Evolutionary conservation across 2,329 filamentous ascomycete species (phyloP), one percentile per base, ranked within the genome.

Genomic region (Xylaria sp.): DNA sequence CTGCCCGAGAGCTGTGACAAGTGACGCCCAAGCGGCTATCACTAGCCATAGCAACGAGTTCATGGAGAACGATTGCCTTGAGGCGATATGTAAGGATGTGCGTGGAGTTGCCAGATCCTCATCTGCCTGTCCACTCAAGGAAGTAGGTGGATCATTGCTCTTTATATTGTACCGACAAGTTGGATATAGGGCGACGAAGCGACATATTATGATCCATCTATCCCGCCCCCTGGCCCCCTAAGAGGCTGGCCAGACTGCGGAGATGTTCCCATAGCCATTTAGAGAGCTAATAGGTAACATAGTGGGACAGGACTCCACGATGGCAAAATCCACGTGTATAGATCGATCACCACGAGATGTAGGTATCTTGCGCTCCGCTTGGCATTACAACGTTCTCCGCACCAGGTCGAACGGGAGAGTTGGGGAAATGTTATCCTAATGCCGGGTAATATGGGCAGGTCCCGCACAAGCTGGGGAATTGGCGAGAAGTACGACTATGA

Each of bases 1-100:
- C 60, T 78, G 77, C 53, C 77, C 77, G 3, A 79, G 73, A 13
- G 73, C 76, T n/a, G 63, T 42, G 51, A 60, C 56, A 48, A 72
- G 65, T 6, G 65, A 66, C 17, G 61, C 65, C 63, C 69, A 71
- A 26, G 54, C 42, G 40, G 66, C 57, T n/a, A 71, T 36, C n/a
- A 53, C 48, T 7, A 69, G 58, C 69, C 64, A 69, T 17, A 53
- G 13, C 20, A 69, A 33, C 38, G 48, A 36, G 20, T 42, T 17
- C 69, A 71, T 71, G 10, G 51, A 17, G 48, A 26, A 53, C 20
- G 23, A 33, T 40, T 44, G 36, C 48, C 28, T 33, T 33, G n/a
- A 6, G 31, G n/a, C 9, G n/a, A 44, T 62, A n/a, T 20, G 4
- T 33, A 11, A n/a, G 28, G 28, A 48, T 11, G n/a, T 42, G 46